These are phyloP conservation scores for Tetradesmus obliquus DNA, from an alignment of 139 green algal species.

Conservation along the genomic window DNA sequence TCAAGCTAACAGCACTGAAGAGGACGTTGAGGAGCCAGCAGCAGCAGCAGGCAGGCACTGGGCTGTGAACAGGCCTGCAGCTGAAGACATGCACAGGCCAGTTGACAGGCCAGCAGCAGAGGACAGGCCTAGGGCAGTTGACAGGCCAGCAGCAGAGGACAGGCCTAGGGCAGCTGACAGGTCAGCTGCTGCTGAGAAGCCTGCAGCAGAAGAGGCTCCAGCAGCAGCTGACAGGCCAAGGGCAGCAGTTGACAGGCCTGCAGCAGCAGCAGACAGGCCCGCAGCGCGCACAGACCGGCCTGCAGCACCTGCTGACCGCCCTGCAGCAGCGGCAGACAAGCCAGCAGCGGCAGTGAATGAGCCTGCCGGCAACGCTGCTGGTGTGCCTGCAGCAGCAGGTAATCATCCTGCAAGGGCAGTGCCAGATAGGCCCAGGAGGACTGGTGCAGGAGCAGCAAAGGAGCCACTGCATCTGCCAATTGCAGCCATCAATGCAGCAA, in stretches of 20 bases:
- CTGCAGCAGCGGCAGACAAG: background rate
- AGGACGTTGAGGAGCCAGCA: background rate
- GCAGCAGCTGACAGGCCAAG: background rate
- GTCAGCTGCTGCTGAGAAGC: background rate
- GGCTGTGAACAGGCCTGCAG: background rate
- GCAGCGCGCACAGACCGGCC: background rate
- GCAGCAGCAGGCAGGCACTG: background rate
- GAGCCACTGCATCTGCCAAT: background rate
- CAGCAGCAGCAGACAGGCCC: background rate
- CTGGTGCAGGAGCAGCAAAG: background rate
- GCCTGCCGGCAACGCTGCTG: background rate
- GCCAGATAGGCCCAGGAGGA: background rate
- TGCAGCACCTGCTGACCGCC: background rate
- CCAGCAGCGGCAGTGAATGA: no score
- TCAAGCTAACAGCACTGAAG: background rate
- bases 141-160: background rate
- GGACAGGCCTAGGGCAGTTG: background rate
- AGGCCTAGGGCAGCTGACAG: background rate
- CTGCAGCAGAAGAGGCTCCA: background rate
- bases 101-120: background rate
- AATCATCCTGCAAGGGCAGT: background rate
- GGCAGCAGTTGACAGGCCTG: background rate
- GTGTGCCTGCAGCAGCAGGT: background rate
- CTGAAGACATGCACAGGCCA: background rate
- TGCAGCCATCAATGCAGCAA: background rate